Percentiles rank a stretch among this genome's conserved stretches.
These are phyloP conservation scores for Beta lomatogona DNA, from an alignment of 179 eudicot genomes.

Conservation along the genomic window DNA sequence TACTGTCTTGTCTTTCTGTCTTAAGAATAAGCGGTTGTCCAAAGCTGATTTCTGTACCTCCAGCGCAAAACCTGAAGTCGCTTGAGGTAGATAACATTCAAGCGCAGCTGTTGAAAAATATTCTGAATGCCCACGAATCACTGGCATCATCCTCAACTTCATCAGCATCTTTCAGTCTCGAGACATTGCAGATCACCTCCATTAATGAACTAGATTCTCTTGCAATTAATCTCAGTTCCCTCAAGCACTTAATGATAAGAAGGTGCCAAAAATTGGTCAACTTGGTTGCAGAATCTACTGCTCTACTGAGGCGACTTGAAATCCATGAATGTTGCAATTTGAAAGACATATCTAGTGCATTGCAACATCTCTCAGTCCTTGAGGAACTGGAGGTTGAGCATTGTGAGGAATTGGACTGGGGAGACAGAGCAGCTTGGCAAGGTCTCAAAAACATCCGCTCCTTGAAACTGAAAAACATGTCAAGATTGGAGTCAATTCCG, in stretches of 20 bases:
- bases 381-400: neutral
- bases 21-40: constrained; percentile 9
- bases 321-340: neutral
- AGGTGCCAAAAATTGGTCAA: neutral
- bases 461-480: too few relatives aligned
- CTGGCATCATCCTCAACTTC: neutral
- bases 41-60: neutral
- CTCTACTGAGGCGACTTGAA: neutral
- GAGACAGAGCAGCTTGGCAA: too few relatives aligned
- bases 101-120: neutral
- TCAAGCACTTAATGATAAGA: neutral
- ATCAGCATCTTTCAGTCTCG: neutral
- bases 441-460: too few relatives aligned
- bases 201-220: neutral
- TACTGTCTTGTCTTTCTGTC: neutral
- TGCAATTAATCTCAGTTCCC: neutral
- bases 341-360: neutral
- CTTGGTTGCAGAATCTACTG: neutral
- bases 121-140: neutral
- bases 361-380: neutral
- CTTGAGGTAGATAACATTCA: neutral
- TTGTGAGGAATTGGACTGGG: too few relatives aligned
- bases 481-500: too few relatives aligned
- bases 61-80: neutral
- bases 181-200: neutral